These are phyloP conservation scores for Geotrichum reessii DNA, from an alignment of 1,139 yeast species.

Conservation along the genomic window DNA sequence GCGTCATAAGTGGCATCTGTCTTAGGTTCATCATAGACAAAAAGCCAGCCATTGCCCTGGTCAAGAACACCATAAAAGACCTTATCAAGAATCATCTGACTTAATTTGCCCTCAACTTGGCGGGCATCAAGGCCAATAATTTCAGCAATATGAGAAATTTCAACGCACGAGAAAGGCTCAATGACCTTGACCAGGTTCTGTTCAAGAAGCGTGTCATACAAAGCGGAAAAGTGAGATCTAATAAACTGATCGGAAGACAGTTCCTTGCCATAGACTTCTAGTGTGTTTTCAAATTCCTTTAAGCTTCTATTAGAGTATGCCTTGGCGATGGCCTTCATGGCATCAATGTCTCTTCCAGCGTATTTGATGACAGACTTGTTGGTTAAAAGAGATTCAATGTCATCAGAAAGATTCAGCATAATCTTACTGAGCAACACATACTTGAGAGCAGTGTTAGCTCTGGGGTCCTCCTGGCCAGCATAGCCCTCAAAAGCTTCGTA, in stretches of 20 bases:
- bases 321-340: constrained; percentile 87
- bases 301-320: constrained; percentile 88
- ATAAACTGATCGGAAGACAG: constrained; percentile 82
- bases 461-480: constrained; percentile 50
- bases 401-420: constrained; percentile 85
- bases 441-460: constrained; percentile 74
- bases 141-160: constrained; percentile 79
- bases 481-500: constrained; percentile 92
- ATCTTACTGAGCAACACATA: constrained; percentile 90
- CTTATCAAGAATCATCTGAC: constrained; percentile 94
- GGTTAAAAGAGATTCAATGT: constrained; percentile 68
- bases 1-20: constrained; percentile 86
- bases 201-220: constrained; percentile 88
- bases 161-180: constrained; percentile 94
- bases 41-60: constrained; percentile 97
- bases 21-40: constrained; percentile 83
- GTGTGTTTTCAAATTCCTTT: constrained; percentile 79
- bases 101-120: constrained; percentile 88
- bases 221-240: constrained; percentile 84
- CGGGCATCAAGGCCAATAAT: constrained; percentile 82
- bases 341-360: constrained; percentile 71
- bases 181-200: constrained; percentile 91
- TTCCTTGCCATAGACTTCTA: constrained; percentile 66
- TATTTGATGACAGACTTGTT: constrained; percentile 79
- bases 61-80: constrained; percentile 93